Evolutionary conservation across 148 eudicot genomes (phyloP).

Genomic region (Rhododendron williamsianum): DNA sequence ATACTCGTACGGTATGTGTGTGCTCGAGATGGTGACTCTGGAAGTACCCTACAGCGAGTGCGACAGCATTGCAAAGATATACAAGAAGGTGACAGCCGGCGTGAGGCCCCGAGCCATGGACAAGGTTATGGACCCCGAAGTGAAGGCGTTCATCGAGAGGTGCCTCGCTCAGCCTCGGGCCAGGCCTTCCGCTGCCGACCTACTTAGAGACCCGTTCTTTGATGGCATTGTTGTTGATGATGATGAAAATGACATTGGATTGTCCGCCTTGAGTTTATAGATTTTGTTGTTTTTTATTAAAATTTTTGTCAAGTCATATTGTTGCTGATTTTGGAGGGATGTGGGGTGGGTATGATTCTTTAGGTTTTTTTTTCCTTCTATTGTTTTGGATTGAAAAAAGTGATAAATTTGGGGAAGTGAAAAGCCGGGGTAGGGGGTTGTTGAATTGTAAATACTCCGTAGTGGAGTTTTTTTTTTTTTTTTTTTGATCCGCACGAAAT

Average conservation of each 20-base stretch:
- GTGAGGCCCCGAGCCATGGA: constrained; percentile 49
- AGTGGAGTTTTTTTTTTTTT: not conserved
- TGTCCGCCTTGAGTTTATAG: not conserved
- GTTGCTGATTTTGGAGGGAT: not conserved
- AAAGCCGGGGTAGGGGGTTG: not conserved
- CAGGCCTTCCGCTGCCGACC: constrained; percentile 70
- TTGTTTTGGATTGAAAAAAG: not conserved
- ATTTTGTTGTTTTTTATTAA: not conserved
- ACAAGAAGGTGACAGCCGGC: constrained; percentile 61
- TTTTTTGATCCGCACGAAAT: too few relatives aligned
- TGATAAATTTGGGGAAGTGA: not conserved
- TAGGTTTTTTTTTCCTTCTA: not conserved
- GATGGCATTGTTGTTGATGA: constrained; percentile 31
- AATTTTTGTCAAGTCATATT: not conserved
- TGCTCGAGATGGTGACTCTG: constrained; percentile 74
- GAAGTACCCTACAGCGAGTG: constrained; percentile 81
- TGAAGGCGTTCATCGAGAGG: constrained; percentile 61
- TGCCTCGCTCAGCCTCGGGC: constrained; percentile 66
- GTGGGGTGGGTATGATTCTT: not conserved
- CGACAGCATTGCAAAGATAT: constrained; percentile 55
- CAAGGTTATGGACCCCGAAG: constrained; percentile 53
- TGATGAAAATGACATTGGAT: constrained; percentile 21
- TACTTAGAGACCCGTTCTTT: constrained; percentile 63
- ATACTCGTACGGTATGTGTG: constrained; percentile 72
- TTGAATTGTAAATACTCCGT: not conserved